Base-by-base conservation (phyloP, 2,329 filamentous ascomycete genomes). In the Dryadomyces quercivorus region DNA sequence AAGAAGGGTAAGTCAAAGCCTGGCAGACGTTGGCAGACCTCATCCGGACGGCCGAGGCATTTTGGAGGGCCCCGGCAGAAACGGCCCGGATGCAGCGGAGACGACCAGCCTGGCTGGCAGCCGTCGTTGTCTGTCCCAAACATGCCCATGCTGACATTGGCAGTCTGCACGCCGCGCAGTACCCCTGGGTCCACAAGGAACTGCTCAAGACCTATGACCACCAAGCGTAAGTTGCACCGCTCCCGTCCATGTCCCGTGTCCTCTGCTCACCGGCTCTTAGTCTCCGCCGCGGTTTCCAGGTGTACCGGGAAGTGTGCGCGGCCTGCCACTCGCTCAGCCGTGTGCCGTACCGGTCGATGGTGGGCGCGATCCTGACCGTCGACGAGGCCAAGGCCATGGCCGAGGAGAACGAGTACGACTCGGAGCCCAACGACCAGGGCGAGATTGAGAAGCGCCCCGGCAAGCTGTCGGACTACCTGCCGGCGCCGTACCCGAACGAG, bases 401-500 rank as follows among this genome's bases (percentile, higher is more conserved):
- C 64, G 93, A 98, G 74, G 91, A 95, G 80, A 88, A 95, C 76
- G 93, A 98, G 75, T 98, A 96, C 77, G 92, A 96, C 69, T 88
- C 83, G 67, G 93, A 98, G 78, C 93, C 93, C 69, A 95, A 98
- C 75, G 89, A 97, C 69, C 80, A 96, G 79, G 93, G 93, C 64
- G 89, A 96, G 64, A 96, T 97, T 69, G 88, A 95, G 79, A 95
- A 97, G 84, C 90, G 93, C 64, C 88, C 92, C 61, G 93, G 93
- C 78, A 98, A 98, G 80, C 84, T 98, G 53, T 95, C 93, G 66
- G 93, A 98, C 73, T 97, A 97, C 76, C 84, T 98, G 60, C 92
- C 91, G 57, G 72, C 80, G 53, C 93, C 93, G 34, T 98, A 98
- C 85, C 93, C 94, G 80, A 98, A 98, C 77, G 93, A 98, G 68